A percentile compares a stretch with the other conserved stretches of the same genome.
Conservation (phyloP, 441 rosid genomes). For the Brassica hybrid region DNA sequence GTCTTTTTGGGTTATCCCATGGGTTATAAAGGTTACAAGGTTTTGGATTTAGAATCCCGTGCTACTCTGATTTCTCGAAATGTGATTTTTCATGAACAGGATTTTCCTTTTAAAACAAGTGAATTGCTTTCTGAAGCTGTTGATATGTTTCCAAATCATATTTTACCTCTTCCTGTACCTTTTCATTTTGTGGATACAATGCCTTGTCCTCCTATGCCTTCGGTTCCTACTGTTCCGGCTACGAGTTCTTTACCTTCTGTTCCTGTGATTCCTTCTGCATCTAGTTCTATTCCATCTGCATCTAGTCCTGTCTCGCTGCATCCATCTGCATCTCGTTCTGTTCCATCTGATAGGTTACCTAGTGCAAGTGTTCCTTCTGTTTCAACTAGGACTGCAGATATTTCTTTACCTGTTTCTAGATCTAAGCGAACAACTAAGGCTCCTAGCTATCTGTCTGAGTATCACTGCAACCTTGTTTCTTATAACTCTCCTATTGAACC, state of each 20-base stretch:
- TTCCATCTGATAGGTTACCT: too few species aligned
- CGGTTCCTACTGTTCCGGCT: too few species aligned
- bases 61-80: neutral
- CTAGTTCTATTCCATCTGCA: too few species aligned
- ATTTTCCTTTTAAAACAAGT: neutral
- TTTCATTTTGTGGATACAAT: neutral
- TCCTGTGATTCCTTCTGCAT: too few species aligned
- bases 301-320: too few species aligned
- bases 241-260: too few species aligned
- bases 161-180: neutral
- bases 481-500: neutral
- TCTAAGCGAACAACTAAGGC: neutral
- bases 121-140: neutral
- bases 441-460: neutral
- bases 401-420: neutral
- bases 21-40: neutral
- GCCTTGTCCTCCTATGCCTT: neutral
- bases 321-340: too few species aligned
- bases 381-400: neutral
- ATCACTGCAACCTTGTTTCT: neutral
- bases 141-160: neutral
- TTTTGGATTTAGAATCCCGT: neutral
- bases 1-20: neutral
- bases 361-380: neutral
- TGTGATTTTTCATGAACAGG: neutral